A percentile compares a stretch with the other conserved stretches of the same genome.
These are phyloP conservation scores for Aspergillus novoparasiticus DNA, from an alignment of 2,329 filamentous ascomycete species.

Conservation along the genomic window DNA sequence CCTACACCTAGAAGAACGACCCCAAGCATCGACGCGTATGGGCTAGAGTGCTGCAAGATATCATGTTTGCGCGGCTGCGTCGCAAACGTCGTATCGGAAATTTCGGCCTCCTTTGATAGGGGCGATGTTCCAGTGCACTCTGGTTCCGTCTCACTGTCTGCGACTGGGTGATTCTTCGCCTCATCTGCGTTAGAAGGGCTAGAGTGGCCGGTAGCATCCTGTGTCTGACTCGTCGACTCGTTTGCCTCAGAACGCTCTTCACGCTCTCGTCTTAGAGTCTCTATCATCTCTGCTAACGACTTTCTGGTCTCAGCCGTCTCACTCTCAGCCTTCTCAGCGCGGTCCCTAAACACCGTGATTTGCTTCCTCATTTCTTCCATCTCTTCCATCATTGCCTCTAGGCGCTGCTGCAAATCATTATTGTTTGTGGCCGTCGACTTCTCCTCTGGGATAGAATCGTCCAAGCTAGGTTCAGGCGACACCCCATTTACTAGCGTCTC, in stretches of 20 bases:
- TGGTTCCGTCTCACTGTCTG: constrained; percentile 20
- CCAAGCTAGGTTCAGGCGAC: constrained; percentile 13
- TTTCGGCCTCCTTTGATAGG: constrained; percentile 42
- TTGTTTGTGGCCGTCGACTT: constrained; percentile 32
- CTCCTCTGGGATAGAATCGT: constrained; percentile 37
- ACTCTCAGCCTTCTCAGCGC: constrained; percentile 78
- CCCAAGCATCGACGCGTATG: constrained; percentile 79
- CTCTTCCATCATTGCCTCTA: constrained; percentile 76
- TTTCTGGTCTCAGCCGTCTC: constrained; percentile 73
- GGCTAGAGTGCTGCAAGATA: constrained; percentile 60
- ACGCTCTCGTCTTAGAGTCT: constrained; percentile 71
- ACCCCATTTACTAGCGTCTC: constrained; percentile 12
- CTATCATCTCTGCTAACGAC: constrained; percentile 83
- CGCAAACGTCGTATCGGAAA: constrained; percentile 48
- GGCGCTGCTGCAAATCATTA: constrained; percentile 65
- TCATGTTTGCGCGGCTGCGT: constrained; percentile 35
- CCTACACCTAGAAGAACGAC: constrained; percentile 81
- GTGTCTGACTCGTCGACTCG: constrained; percentile 19
- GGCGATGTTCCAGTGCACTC: constrained; percentile 55
- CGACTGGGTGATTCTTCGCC: constrained; percentile 10
- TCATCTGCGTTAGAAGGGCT: constrained; percentile 14
- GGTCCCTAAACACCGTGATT: constrained; percentile 73
- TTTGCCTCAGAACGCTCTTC: constrained; percentile 56
- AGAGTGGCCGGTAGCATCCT: constrained; percentile 15
- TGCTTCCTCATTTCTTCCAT: constrained; percentile 80